Conservation (phyloP, 129 eudicot genomes). For the Flaveria brownii region DNA sequence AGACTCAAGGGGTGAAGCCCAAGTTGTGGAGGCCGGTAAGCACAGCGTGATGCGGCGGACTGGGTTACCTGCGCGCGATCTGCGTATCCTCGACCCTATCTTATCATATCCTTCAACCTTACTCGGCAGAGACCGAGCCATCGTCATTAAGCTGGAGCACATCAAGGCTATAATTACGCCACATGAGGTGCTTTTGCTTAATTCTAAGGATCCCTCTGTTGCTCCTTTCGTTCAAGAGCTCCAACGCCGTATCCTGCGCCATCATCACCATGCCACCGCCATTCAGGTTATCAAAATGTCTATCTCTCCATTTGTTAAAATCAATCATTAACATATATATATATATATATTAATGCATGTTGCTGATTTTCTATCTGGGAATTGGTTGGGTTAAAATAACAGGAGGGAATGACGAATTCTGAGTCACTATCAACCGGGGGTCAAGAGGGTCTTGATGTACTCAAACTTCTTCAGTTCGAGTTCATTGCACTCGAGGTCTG, state of each 20-base stretch:
- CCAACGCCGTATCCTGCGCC: constrained; percentile 48
- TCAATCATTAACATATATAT: too few species aligned
- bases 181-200: constrained; percentile 63
- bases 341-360: too few species aligned
- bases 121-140: constrained; percentile 53
- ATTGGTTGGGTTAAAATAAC: neutral
- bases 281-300: constrained; percentile 40
- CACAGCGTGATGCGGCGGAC: constrained; percentile 73
- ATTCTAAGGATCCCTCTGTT: constrained; percentile 73
- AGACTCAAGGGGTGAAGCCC: constrained; percentile 58
- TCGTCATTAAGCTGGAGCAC: too few species aligned
- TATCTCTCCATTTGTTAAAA: too few species aligned
- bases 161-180: constrained; percentile 53
- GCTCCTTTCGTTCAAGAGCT: constrained; percentile 66
- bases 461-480: neutral
- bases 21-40: constrained; percentile 66
- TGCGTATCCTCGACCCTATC: constrained; percentile 68
- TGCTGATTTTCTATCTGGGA: too few species aligned
- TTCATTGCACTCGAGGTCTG: neutral
- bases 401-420: neutral
- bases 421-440: neutral
- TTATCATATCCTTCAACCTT: constrained; percentile 70
- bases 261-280: constrained; percentile 47
- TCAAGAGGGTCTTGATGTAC: neutral
- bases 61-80: constrained; percentile 79